A percentile compares a stretch with the other conserved stretches of the same genome.
phyloP scores from a whole-genome alignment of 345 rosid species.

The Geranium rotundifolium region DNA sequence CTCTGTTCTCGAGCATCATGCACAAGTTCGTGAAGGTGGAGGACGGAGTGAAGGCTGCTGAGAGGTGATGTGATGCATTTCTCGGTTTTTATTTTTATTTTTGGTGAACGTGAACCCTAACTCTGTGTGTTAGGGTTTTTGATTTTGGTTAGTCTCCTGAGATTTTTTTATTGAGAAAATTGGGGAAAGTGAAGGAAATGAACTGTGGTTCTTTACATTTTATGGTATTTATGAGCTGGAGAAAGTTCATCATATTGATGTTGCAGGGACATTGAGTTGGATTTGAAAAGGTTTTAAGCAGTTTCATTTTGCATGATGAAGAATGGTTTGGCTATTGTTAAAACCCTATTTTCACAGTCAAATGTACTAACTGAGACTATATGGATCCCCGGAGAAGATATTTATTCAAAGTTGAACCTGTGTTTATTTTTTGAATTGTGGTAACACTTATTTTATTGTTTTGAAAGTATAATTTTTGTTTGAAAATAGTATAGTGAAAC shows the following conservation, averaged over 20 bases:
- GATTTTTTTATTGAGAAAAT: not conserved
- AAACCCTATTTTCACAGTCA: not conserved
- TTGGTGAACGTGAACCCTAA: not conserved
- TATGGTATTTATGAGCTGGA: not conserved
- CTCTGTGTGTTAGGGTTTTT: not conserved
- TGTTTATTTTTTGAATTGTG: not conserved
- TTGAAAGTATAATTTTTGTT: no score
- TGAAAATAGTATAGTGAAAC: not conserved
- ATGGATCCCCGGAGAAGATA: not conserved
- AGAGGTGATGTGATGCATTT: constrained; percentile 23
- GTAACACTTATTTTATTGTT: no score
- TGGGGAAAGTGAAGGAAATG: not conserved
- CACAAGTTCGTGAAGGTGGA: constrained; percentile 75
- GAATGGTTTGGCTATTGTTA: not conserved
- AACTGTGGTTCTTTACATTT: not conserved
- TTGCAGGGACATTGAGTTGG: not conserved
- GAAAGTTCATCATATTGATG: not conserved
- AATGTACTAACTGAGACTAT: not conserved
- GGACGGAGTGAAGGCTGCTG: constrained; percentile 21
- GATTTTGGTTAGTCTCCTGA: not conserved
- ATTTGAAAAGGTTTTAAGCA: not conserved
- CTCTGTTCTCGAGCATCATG: constrained; percentile 68
- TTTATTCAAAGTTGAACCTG: not conserved
- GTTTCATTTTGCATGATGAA: not conserved
- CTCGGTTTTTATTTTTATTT: not conserved